Percentiles rank a stretch among this genome's conserved stretches.
phyloP scores from a whole-genome alignment of 2,329 filamentous ascomycete genomes.

The Pseudogymnoascus sp. region DNA sequence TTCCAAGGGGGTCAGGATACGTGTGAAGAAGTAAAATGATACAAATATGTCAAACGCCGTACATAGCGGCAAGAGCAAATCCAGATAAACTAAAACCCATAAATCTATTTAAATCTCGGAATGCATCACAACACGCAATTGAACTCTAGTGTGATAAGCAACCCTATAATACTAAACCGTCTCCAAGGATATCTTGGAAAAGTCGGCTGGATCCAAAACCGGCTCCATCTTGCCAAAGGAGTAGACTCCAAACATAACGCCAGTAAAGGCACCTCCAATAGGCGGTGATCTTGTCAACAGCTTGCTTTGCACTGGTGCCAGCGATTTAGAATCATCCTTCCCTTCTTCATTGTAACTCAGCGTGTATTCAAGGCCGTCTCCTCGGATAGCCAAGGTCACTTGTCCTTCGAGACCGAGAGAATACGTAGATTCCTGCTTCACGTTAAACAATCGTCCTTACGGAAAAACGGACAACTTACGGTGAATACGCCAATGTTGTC shows the following conservation, averaged over 20 bases:
- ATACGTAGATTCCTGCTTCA: not conserved
- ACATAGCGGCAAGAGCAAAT: not conserved
- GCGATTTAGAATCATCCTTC: not conserved
- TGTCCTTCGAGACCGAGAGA: not conserved
- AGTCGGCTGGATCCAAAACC: constrained; percentile 16
- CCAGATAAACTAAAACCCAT: too few species aligned
- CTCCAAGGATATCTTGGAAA: constrained; percentile 9
- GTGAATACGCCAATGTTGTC: not conserved
- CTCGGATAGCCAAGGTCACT: constrained; percentile 1
- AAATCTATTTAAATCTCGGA: not conserved
- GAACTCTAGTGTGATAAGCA: not conserved
- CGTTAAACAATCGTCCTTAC: not conserved
- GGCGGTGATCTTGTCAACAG: constrained; percentile 16
- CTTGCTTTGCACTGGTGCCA: constrained; percentile 7
- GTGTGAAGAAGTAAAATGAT: not conserved
- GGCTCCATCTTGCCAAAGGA: constrained; percentile 17
- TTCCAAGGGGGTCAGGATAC: constrained; percentile 16
- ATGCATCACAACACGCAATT: not conserved
- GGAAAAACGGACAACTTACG: not conserved
- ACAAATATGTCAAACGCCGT: not conserved
- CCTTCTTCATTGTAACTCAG: not conserved
- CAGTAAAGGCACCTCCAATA: constrained; percentile 15
- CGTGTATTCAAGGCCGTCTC: constrained; percentile 5
- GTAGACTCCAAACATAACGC: constrained; percentile 18
- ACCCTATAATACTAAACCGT: not conserved